Base-by-base conservation (phyloP, 2,329 filamentous ascomycete species). In the Fusarium concolor region DNA sequence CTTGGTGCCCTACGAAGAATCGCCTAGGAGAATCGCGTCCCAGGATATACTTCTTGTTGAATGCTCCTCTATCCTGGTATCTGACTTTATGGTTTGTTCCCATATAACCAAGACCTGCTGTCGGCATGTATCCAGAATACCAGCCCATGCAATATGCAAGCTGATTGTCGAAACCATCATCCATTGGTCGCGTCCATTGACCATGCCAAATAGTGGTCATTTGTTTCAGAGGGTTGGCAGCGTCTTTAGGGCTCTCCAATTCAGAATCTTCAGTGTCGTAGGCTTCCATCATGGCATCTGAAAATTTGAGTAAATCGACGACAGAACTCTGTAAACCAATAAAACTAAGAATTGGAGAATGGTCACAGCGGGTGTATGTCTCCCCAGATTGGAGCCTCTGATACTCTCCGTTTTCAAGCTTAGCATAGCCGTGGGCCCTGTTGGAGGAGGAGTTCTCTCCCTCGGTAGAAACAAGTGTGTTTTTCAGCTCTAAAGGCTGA, bases 51-150 rank as follows among this genome's bases (percentile, higher is more conserved):
- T 26, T 26, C 3, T 6, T 37, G 20, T 49, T 49, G 6, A 49
- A 49, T 12, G 15, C 31, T 2, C 10, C 15, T 24, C 17, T 5
- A 10, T 49, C 11, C 31, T 37, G 20, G 10, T 49, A 37, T 24
- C 45, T 26, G 45, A 49, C 31, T 26, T 49, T n/a, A 20, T 49
- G 45, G 15, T 49, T 49, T n/a, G 45, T 49, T 15, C 45, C 45
- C 45, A 49, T 49, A 10, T 49, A 49, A 4, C 45, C 45, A 17
- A 49, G 31, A 15, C 45, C 45, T 9, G 45, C 45, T 15, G 45
- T 49, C 14, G 45, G 45, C 17, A 26, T n/a, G 22, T 26, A 49
- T 12, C 31, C 45, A 2, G 31, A 24, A 37, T 49, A 49, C 20
- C 22, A 49, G 5, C 45, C 45, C 20, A 49, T 24, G 11, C 31